Base-by-base conservation (phyloP, 495 filamentous ascomycete species). In the Umbilicaria muhlenbergii region DNA sequence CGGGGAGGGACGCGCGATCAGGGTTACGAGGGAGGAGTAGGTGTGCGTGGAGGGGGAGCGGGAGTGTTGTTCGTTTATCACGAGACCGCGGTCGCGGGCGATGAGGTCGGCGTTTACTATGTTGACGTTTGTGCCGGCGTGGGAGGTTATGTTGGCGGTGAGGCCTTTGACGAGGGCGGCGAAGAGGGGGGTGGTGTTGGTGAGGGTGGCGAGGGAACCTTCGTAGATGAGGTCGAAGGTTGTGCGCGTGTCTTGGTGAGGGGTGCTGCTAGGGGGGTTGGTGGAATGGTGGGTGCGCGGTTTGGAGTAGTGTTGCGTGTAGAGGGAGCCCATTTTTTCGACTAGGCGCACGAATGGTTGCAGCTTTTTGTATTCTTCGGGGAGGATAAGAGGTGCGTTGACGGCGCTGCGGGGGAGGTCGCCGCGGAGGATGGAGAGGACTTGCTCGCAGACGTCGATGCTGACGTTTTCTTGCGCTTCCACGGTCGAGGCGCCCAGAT, bases 381-480 rank as follows among this genome's bases (percentile, higher is more conserved):
- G 80, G 11, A 83, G 60, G 36, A 83, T 85, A 38, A 83, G 63
- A 18, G 80, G 78, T 5, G 79, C 78, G 44, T 85, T 85, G 40
- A 85, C 80, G 6, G 80, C 79, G 28, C 69, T 71, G 11, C 77
- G 80, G 0, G 80, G 80, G 12, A 83, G 63, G 2, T 73, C 72
- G 10, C 80, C 80, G 11, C 64, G 60, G 18, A 85, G 51, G 42
- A 85, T 81, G 38, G 71, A 64, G 6, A 78, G 59, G n/a, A 85
- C 78, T 59, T 85, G 79, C 44, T 70, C 69, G 58, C 80, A 85
- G 18, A 84, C 80, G 53, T 85, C 80, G 34, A 82, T 66, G 18
- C 72, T 75, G 12, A 85, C 80, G 51, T 81, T 82, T 56, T 85
- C 80, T 58, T 83, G 80, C 0, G 80, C 80, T 63, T 85, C 80